Percentiles rank a stretch among this genome's conserved stretches.
These are phyloP conservation scores for Epichloe elymi DNA, from an alignment of 2,329 filamentous ascomycete species.

Conservation along the genomic window DNA sequence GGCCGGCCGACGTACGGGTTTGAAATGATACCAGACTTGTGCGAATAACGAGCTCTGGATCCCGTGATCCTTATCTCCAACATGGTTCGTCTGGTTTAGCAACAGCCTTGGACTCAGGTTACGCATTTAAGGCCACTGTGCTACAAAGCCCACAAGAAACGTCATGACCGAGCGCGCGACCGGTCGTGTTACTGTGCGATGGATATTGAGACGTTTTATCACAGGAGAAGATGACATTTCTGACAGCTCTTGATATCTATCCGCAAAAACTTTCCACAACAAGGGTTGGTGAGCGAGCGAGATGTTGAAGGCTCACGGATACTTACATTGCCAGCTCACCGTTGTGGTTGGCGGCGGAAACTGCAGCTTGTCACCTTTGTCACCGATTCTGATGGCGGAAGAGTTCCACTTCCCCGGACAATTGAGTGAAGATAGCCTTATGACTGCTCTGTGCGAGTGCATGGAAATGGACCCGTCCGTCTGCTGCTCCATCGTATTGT, in stretches of 20 bases:
- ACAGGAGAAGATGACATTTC: no score
- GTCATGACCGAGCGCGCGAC: background rate
- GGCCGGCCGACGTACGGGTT: no score
- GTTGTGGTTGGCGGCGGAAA: background rate
- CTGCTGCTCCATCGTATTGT: background rate
- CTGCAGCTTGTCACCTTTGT: background rate
- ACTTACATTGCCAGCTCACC: conserved; percentile 4
- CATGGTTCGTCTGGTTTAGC: background rate
- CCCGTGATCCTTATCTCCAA: background rate
- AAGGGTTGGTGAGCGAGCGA: background rate
- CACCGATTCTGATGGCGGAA: background rate
- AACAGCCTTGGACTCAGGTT: background rate
- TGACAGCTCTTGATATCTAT: background rate
- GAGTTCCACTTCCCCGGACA: background rate
- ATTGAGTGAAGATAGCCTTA: background rate
- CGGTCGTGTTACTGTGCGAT: background rate
- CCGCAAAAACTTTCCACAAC: background rate
- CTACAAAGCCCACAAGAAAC: background rate
- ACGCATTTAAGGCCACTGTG: background rate
- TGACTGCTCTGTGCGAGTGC: background rate
- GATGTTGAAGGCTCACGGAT: background rate
- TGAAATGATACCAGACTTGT: background rate
- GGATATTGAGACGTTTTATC: background rate
- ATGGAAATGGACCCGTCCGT: background rate
- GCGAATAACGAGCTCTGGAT: background rate